Evolutionary conservation across 208 protist genomes (phyloP).

Genomic region (Wallacemonas sp.): DNA sequence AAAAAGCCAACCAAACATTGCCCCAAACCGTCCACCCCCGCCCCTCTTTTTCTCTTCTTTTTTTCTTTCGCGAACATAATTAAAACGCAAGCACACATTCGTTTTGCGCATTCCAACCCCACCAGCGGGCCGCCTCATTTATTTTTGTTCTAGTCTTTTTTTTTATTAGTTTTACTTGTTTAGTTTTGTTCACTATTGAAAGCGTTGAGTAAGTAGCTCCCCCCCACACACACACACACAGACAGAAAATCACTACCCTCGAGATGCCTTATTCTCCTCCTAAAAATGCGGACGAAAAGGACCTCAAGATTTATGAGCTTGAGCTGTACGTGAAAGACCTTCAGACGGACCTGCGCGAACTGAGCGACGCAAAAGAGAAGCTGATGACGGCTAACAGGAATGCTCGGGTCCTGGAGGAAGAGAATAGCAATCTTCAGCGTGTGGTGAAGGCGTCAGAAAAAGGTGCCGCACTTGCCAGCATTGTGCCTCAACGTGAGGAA

Average conservation of each 20-base stretch:
- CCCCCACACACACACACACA: too few relatives aligned
- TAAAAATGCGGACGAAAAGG: conserved; percentile 46
- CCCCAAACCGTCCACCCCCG: too few relatives aligned
- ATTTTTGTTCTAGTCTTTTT: too few relatives aligned
- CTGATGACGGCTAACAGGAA: conserved; percentile 70
- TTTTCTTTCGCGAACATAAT: not conserved
- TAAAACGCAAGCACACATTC: too few relatives aligned
- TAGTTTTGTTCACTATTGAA: too few relatives aligned
- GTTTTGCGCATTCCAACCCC: too few relatives aligned
- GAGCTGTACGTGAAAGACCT: conserved; percentile 67
- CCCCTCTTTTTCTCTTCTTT: conserved; percentile 15
- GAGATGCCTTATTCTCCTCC: conserved; percentile 10
- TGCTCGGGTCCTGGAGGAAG: conserved; percentile 72
- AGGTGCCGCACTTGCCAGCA: not conserved
- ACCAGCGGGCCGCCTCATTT: too few relatives aligned
- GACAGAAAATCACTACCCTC: too few relatives aligned
- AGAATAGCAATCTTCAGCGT: conserved; percentile 63
- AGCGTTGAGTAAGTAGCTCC: too few relatives aligned
- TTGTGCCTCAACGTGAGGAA: conserved; percentile 28
- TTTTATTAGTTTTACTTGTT: too few relatives aligned
- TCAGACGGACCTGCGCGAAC: conserved; percentile 38
- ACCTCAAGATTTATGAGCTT: conserved; percentile 73
- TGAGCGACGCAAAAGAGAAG: conserved; percentile 64
- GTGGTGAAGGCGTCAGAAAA: conserved; percentile 36
- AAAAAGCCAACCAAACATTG: too few relatives aligned